Conservation (phyloP, 306 rosid species). For the Alnus rubra region DNA sequence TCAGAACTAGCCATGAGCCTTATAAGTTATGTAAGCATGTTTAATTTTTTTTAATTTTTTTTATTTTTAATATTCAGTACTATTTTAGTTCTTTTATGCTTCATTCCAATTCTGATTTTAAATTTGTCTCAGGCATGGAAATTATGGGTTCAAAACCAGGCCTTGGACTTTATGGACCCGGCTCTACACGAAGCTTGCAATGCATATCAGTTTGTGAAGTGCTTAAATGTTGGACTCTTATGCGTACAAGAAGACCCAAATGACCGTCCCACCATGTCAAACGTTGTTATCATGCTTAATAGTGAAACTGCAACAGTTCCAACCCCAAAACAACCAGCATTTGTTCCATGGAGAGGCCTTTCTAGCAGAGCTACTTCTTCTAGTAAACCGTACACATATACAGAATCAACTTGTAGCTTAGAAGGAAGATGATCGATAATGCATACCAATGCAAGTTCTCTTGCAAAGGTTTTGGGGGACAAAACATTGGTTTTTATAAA, state of each 20-base stretch:
- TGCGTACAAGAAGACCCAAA: too few relatives aligned
- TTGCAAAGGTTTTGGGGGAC: too few relatives aligned
- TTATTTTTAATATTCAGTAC: too few relatives aligned
- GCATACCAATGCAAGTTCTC: too few relatives aligned
- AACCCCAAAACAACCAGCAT: slow-evolving; percentile 43
- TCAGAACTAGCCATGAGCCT: slow-evolving; percentile 43
- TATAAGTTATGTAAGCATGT: slow-evolving; percentile 43
- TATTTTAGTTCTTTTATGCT: not conserved
- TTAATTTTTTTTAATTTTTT: not conserved
- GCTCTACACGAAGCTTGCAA: slow-evolving; percentile 31
- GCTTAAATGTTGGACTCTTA: slow-evolving; percentile 36
- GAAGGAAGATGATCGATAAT: too few relatives aligned
- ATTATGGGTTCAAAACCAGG: slow-evolving; percentile 43
- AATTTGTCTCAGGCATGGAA: slow-evolving; percentile 43
- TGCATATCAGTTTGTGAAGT: slow-evolving; percentile 32
- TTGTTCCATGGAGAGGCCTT: slow-evolving; percentile 10
- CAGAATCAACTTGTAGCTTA: too few relatives aligned
- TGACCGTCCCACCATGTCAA: slow-evolving; percentile 49
- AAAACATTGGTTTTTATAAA: too few relatives aligned
- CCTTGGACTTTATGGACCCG: slow-evolving; percentile 43
- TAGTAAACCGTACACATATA: too few relatives aligned
- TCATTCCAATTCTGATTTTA: not conserved
- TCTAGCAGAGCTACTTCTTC: too few relatives aligned
- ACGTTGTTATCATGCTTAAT: not conserved
- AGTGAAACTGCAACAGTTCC: slow-evolving; percentile 34